Evolutionary conservation across 1,284 basidiomycete genomes (phyloP).

Genomic region (Somion occarium): DNA sequence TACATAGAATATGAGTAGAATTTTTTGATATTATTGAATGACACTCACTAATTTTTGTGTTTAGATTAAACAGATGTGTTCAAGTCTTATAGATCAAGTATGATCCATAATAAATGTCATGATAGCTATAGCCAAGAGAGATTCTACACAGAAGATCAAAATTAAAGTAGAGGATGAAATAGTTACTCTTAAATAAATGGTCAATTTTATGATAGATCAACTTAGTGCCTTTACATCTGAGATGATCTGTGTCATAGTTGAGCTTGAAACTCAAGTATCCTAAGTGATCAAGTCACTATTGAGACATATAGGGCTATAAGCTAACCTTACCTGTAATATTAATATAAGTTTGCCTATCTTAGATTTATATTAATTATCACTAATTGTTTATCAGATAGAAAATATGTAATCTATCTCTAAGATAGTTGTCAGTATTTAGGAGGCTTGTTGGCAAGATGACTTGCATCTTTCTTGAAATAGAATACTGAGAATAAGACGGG

Average conservation of each 20-base stretch:
- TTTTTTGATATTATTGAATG: not conserved
- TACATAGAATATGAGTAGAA: conserved; percentile 71
- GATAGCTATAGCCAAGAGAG: conserved; percentile 87
- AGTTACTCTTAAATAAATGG: conserved; percentile 76
- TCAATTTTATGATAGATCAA: conserved; percentile 89
- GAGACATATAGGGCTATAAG: conserved; percentile 95
- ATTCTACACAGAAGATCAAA: conserved; percentile 85
- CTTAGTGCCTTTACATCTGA: conserved; percentile 90
- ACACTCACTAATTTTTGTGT: conserved; percentile 10
- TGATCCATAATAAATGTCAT: conserved; percentile 90
- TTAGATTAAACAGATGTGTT: conserved; percentile 93
- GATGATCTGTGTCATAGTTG: conserved; percentile 90
- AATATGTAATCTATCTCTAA: conserved; percentile 96
- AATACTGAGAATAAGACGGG: conserved; percentile 95
- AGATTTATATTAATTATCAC: not conserved
- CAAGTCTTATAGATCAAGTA: conserved; percentile 91
- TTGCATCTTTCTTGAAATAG: conserved; percentile 87
- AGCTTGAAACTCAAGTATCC: conserved; percentile 88
- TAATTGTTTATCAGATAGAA: conserved; percentile 36
- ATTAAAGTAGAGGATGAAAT: conserved; percentile 94
- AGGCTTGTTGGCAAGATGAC: conserved; percentile 84
- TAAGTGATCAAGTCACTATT: conserved; percentile 90
- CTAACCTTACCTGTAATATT: conserved; percentile 86
- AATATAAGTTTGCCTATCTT: conserved; percentile 49
- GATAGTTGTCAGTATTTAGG: conserved; percentile 89